A percentile compares a stretch with the other conserved stretches of the same genome.
Evolutionary conservation across 1,284 basidiomycete species (phyloP).

Genomic region (Anthracocystis panici-leucophaei): DNA sequence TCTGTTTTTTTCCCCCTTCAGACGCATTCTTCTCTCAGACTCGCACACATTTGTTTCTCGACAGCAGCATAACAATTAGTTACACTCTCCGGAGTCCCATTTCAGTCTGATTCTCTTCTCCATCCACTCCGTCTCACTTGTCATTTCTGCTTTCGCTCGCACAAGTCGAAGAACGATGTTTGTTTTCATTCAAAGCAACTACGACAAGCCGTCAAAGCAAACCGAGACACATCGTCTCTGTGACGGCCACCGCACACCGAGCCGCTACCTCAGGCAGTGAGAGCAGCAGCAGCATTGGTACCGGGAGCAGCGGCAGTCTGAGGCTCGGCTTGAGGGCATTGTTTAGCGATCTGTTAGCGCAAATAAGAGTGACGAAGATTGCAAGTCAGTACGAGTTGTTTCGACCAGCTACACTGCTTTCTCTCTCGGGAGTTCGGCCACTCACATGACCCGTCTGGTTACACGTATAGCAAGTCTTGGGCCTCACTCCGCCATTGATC

Average conservation of each 20-base stretch:
- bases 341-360: slow-evolving; percentile 28
- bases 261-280: slow-evolving; percentile 24
- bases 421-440: not conserved
- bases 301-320: slow-evolving; percentile 26
- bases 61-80: not conserved
- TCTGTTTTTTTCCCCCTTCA: no score
- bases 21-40: not conserved
- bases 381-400: not conserved
- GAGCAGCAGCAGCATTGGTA: slow-evolving; percentile 31
- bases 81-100: not conserved
- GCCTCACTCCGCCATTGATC: slow-evolving; percentile 1
- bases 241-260: not conserved
- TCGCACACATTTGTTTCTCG: not conserved
- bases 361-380: not conserved
- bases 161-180: no score
- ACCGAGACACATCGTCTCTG: not conserved
- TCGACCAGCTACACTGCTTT: no score
- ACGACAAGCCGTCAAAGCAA: not conserved
- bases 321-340: slow-evolving; percentile 26
- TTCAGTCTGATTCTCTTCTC: not conserved
- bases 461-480: slow-evolving; percentile 44
- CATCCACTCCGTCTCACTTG: no score
- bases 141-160: no score
- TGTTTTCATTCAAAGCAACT: not conserved
- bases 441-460: slow-evolving; percentile 42